These are phyloP conservation scores for Pythium chondricola DNA, from an alignment of 352 stramenopile genomes.

Conservation along the genomic window DNA sequence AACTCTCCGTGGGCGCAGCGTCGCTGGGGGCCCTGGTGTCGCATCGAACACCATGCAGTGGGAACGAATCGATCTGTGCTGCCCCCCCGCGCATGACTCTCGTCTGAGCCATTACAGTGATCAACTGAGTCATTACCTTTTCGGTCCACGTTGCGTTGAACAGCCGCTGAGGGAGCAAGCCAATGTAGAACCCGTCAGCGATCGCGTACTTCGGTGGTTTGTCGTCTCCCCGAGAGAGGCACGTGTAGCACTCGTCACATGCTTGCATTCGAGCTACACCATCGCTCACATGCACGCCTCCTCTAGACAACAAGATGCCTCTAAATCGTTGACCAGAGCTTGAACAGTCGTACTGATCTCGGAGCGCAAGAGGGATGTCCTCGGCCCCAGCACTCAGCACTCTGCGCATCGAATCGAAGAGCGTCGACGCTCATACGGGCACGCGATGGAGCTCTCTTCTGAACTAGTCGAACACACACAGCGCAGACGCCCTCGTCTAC, in stretches of 20 bases:
- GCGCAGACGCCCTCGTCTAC: background rate
- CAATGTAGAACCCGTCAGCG: constrained; percentile 22
- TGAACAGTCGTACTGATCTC: constrained; percentile 2
- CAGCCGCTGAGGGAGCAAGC: constrained; percentile 1
- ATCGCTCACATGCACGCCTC: background rate
- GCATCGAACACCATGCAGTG: constrained; percentile 23
- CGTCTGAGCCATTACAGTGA: constrained; percentile 16
- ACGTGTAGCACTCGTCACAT: constrained; percentile 4
- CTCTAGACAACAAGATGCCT: background rate
- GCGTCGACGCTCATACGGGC: background rate
- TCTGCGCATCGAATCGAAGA: background rate
- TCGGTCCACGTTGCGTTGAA: constrained; percentile 12
- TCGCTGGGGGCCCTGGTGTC: constrained; percentile 14
- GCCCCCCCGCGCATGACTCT: constrained; percentile 17
- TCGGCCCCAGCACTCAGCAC: background rate
- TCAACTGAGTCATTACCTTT: constrained; percentile 17
- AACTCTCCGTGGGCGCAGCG: constrained; percentile 9
- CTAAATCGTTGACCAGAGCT: background rate
- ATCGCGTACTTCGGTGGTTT: constrained; percentile 18
- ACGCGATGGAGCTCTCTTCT: background rate
- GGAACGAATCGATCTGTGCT: constrained; percentile 16
- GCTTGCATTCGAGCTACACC: background rate
- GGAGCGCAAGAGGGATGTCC: background rate
- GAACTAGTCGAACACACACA: background rate
- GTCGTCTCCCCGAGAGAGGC: background rate